These are phyloP conservation scores for Penicillium goetzii DNA, from an alignment of 495 filamentous ascomycete genomes.

Conservation along the genomic window DNA sequence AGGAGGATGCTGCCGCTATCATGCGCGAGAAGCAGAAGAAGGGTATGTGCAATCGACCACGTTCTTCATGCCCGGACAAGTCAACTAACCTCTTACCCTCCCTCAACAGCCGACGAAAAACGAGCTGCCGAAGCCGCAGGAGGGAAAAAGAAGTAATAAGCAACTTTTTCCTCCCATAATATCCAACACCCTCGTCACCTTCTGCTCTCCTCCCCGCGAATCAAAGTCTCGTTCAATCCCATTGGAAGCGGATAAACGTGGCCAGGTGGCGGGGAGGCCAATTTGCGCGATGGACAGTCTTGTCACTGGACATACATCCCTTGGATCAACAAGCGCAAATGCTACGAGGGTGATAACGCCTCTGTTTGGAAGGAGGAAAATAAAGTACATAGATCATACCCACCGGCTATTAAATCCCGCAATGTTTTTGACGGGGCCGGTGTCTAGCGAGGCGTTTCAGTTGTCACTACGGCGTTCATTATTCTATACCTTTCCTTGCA, in stretches of 20 bases:
- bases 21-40: conserved; percentile 91
- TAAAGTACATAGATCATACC: conserved; percentile 8
- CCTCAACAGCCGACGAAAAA: conserved; percentile 38
- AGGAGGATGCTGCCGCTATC: conserved; percentile 76
- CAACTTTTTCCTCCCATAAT: background rate
- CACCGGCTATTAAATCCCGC: conserved; percentile 1
- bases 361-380: background rate
- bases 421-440: conserved; percentile 17
- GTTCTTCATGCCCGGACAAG: background rate
- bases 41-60: conserved; percentile 53
- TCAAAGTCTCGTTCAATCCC: background rate
- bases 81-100: conserved; percentile 9
- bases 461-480: conserved; percentile 25
- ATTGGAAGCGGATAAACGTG: background rate
- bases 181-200: background rate
- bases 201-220: background rate
- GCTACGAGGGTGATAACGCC: background rate
- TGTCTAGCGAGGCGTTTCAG: conserved; percentile 37
- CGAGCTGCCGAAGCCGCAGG: conserved; percentile 32
- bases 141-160: conserved; percentile 32
- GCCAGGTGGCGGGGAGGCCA: conserved; percentile 1
- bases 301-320: background rate
- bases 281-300: conserved; percentile 7
- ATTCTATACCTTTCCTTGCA: conserved; percentile 9
- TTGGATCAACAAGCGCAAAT: background rate